A percentile compares a stretch with the other conserved stretches of the same genome.
These are phyloP conservation scores for Silene conica DNA, from an alignment of 148 eudicot species.

Conservation along the genomic window DNA sequence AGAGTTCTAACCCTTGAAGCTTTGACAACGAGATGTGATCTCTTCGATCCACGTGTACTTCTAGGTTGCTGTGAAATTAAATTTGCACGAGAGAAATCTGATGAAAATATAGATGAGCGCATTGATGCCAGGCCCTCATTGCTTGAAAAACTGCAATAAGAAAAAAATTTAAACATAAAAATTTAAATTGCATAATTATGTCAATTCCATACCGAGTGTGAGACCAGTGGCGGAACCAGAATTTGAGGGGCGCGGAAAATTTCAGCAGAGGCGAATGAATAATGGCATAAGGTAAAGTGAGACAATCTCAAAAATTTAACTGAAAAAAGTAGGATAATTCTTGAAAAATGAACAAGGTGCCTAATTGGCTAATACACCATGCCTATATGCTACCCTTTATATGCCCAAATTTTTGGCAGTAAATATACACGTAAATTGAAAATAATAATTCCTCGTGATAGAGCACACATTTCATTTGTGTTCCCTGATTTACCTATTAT, in stretches of 20 bases:
- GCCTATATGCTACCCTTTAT: neutral
- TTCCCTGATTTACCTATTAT: too few species aligned
- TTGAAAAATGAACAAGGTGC: neutral
- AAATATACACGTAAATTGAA: neutral
- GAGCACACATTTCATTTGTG: neutral
- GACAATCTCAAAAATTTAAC: too few species aligned
- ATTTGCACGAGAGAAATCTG: conserved; percentile 35
- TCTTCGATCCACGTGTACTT: conserved; percentile 34
- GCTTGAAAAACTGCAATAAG: conserved; percentile 45
- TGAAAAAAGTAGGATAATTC: too few species aligned
- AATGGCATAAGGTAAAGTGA: too few species aligned
- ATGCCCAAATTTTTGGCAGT: neutral
- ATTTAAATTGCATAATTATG: neutral
- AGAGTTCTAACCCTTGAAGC: conserved; percentile 61
- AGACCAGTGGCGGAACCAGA: neutral
- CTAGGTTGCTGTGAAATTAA: conserved; percentile 31
- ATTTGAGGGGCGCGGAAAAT: neutral
- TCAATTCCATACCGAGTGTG: neutral
- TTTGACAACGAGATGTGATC: conserved; percentile 57
- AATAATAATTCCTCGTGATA: neutral
- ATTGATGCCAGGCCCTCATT: conserved; percentile 51
- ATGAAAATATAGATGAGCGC: conserved; percentile 51
- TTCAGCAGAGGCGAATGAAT: too few species aligned
- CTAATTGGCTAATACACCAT: neutral
- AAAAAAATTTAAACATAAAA: neutral